phyloP scores from a whole-genome alignment of 2,329 filamentous ascomycete species.

The Xylariales sp. region DNA sequence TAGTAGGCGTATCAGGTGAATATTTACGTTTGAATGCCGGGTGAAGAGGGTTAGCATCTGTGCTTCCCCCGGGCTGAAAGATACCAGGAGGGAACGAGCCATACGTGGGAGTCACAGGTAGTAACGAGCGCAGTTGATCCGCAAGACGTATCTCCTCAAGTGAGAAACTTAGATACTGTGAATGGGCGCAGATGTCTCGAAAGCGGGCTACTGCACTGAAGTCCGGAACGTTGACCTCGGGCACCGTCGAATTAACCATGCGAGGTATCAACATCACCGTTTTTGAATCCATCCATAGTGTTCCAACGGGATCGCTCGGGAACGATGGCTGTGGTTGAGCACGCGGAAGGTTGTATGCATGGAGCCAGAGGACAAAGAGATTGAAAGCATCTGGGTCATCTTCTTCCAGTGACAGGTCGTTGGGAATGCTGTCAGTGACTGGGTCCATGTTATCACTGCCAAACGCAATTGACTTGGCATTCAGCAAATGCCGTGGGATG shows the following conservation, averaged over 20 bases:
- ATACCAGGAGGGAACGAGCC: no score
- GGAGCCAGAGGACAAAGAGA: not conserved
- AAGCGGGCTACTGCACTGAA: not conserved
- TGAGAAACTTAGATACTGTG: not conserved
- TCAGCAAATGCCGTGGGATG: not conserved
- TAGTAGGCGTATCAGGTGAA: not conserved
- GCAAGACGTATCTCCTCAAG: not conserved
- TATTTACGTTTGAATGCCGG: not conserved
- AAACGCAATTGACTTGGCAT: not conserved
- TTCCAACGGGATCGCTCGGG: no score
- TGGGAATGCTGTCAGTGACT: not conserved
- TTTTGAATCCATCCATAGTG: no score
- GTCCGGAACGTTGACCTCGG: not conserved
- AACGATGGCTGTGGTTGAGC: no score
- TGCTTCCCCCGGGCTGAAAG: no score
- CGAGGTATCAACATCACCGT: no score
- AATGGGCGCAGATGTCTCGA: not conserved
- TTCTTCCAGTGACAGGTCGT: not conserved
- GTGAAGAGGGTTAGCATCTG: no score
- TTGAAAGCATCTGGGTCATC: slow-evolving; percentile 1
- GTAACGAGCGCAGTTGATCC: not conserved
- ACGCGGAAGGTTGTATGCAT: not conserved
- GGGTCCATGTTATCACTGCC: no score
- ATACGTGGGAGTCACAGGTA: not conserved
- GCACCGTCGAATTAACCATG: no score